Percentiles rank a stretch among this genome's conserved stretches.
Conservation (phyloP, 768 basidiomycete species). For the Termitomyces sp. region DNA sequence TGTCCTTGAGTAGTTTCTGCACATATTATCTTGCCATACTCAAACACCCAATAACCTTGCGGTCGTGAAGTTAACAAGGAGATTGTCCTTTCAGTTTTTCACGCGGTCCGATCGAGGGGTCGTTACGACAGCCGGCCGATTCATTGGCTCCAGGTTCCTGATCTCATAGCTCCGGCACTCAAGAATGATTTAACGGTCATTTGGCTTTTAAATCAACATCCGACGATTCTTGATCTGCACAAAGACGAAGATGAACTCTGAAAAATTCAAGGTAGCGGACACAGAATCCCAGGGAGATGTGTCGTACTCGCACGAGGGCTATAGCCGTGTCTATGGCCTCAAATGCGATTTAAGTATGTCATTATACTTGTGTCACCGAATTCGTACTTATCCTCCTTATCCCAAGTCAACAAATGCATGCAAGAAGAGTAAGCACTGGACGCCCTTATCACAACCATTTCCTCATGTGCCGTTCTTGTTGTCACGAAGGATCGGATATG, state of each 20-base stretch:
- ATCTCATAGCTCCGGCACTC: not conserved
- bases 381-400: not conserved
- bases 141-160: not conserved
- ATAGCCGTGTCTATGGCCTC: constrained; percentile 13
- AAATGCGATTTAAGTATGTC: constrained; percentile 18
- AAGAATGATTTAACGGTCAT: not conserved
- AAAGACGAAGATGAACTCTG: not conserved
- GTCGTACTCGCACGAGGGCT: constrained; percentile 5
- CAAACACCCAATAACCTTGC: no score
- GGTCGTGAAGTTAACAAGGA: no score
- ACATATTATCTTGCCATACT: no score
- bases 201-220: not conserved
- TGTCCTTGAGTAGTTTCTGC: no score
- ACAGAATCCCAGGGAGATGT: constrained; percentile 2
- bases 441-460: not conserved
- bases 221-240: not conserved
- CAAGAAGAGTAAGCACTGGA: constrained; percentile 34
- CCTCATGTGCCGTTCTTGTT: not conserved
- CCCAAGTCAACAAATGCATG: constrained; percentile 37
- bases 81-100: not conserved
- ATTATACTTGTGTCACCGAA: no score
- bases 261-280: not conserved
- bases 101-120: not conserved
- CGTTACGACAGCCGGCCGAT: not conserved
- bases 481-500: constrained; percentile 38